Percentiles rank a stretch among this genome's conserved stretches.
These are phyloP conservation scores for Alternaria dauci DNA, from an alignment of 2,329 filamentous ascomycete species.

Conservation along the genomic window DNA sequence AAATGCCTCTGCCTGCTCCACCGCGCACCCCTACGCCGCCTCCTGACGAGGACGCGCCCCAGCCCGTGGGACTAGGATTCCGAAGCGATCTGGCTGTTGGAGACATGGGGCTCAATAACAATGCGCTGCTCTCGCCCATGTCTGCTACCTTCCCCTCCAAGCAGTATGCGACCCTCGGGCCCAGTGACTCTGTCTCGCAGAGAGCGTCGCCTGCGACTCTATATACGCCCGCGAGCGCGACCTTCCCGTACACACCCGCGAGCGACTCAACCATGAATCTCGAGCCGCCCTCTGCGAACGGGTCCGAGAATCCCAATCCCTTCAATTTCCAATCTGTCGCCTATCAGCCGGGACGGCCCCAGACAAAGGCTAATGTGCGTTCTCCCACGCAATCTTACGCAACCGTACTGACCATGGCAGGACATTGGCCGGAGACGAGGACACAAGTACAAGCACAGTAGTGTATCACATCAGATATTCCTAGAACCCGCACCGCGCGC, in stretches of 20 bases:
- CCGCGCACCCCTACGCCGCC: constrained; percentile 72
- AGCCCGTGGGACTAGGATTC: constrained; percentile 46
- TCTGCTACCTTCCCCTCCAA: constrained; percentile 50
- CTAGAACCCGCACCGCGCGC: constrained; percentile 87
- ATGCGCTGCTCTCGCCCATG: constrained; percentile 50
- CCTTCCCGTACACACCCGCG: constrained; percentile 45
- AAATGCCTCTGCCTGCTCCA: constrained; percentile 66
- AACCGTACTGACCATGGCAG: constrained; percentile 57
- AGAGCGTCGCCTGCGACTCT: constrained; percentile 41
- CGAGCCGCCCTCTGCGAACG: constrained; percentile 41
- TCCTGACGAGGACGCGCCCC: constrained; percentile 58
- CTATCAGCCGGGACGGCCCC: constrained; percentile 65
- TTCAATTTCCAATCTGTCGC: constrained; percentile 89
- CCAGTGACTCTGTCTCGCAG: constrained; percentile 48
- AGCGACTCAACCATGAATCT: constrained; percentile 39
- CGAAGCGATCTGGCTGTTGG: constrained; percentile 39
- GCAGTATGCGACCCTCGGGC: constrained; percentile 45
- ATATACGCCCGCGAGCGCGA: constrained; percentile 45
- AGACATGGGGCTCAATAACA: constrained; percentile 39
- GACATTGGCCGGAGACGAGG: constrained; percentile 91
- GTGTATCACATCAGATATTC: constrained; percentile 95
- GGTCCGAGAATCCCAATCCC: constrained; percentile 65
- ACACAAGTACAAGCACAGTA: constrained; percentile 98
- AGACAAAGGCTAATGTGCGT: constrained; percentile 70
- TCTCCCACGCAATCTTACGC: neutral